Evolutionary conservation across 1,284 basidiomycete species (phyloP).

Genomic region (Puccinia hordei): DNA sequence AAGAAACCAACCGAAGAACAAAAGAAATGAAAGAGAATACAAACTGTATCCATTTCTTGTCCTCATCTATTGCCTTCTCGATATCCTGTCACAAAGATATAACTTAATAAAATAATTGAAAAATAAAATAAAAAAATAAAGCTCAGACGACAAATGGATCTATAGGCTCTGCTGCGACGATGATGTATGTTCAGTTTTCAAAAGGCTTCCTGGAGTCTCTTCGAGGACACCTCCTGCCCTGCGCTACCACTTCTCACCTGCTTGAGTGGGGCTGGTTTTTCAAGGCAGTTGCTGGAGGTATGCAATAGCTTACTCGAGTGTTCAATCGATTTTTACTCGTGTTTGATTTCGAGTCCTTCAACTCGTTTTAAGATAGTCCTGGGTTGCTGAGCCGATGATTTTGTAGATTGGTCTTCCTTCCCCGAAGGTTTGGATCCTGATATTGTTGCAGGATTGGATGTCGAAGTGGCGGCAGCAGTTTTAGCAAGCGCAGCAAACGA

Average conservation of each 20-base stretch:
- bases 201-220: not conserved
- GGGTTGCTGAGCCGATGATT: slow-evolving; percentile 15
- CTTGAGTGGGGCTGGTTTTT: too few relatives aligned
- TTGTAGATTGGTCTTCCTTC: slow-evolving; percentile 9
- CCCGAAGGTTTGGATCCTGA: not conserved
- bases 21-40: not conserved
- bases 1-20: not conserved
- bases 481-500: slow-evolving; percentile 49
- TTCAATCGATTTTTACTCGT: not conserved
- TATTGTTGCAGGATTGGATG: not conserved
- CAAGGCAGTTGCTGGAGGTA: too few relatives aligned
- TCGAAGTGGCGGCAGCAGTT: slow-evolving; percentile 27
- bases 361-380: slow-evolving; percentile 38
- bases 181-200: not conserved
- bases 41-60: not conserved
- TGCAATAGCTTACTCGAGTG: not conserved
- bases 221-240: not conserved
- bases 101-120: not conserved
- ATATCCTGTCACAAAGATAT: not conserved
- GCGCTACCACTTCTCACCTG: too few relatives aligned
- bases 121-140: not conserved
- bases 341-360: slow-evolving; percentile 35
- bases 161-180: not conserved
- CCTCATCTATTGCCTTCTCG: too few relatives aligned
- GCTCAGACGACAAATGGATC: not conserved